Percentiles rank a stretch among this genome's conserved stretches.
phyloP scores from a whole-genome alignment of 2,329 filamentous ascomycete genomes.

The Shiraia bambusicola region DNA sequence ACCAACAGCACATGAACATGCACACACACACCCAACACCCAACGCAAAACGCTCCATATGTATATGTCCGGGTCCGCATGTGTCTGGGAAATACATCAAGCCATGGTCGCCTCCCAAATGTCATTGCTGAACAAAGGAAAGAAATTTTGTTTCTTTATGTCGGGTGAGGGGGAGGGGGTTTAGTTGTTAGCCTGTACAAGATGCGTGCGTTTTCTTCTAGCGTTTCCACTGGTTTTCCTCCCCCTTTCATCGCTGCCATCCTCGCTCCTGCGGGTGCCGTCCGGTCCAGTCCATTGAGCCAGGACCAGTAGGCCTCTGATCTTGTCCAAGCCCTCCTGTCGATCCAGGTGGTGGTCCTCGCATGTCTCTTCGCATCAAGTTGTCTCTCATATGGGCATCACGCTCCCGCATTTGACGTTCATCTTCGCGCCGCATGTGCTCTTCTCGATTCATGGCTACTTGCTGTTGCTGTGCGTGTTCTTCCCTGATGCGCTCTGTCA shows the following conservation, averaged over 20 bases:
- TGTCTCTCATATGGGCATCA: conserved; percentile 22
- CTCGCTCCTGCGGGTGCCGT: too few species aligned
- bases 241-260: too few species aligned
- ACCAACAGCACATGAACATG: too few species aligned
- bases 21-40: too few species aligned
- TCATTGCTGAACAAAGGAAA: too few species aligned
- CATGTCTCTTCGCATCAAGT: conserved; percentile 19
- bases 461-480: conserved; percentile 34
- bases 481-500: conserved; percentile 34
- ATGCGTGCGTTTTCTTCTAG: too few species aligned
- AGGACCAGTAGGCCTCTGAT: conserved; percentile 15
- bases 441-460: conserved; percentile 24
- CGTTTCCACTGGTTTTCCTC: too few species aligned
- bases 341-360: conserved; percentile 19
- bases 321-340: conserved; percentile 16
- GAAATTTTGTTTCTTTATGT: too few species aligned
- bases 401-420: conserved; percentile 27
- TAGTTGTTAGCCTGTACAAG: neutral
- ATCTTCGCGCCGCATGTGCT: conserved; percentile 24
- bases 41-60: too few species aligned
- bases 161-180: too few species aligned
- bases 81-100: neutral
- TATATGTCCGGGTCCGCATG: too few species aligned
- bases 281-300: conserved; percentile 1
- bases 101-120: too few species aligned